Evolutionary conservation across 768 basidiomycete species (phyloP).

Genomic region (Naganishia vishniacii): DNA sequence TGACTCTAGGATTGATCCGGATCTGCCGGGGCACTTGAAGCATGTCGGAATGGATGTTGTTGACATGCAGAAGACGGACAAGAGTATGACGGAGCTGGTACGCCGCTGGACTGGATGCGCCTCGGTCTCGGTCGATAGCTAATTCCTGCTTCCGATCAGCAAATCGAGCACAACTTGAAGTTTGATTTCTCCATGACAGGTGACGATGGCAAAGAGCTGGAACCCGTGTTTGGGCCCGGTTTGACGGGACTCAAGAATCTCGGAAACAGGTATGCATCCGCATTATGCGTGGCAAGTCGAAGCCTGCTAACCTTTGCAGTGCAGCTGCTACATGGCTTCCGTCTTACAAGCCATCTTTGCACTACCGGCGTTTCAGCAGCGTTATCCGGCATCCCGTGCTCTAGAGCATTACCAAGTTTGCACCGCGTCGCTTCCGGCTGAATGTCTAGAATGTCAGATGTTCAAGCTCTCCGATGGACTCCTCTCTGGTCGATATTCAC

Average conservation of each 20-base stretch:
- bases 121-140: conserved; percentile 1
- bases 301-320: background rate
- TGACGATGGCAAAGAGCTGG: conserved; percentile 77
- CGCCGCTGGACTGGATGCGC: conserved; percentile 31
- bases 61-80: conserved; percentile 81
- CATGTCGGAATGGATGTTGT: conserved; percentile 82
- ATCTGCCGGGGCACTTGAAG: conserved; percentile 65
- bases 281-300: no score
- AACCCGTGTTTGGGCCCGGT: conserved; percentile 81
- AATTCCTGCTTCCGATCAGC: conserved; percentile 51
- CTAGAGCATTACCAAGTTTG: conserved; percentile 61
- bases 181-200: conserved; percentile 88
- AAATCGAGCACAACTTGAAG: conserved; percentile 92
- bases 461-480: conserved; percentile 86
- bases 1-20: conserved; percentile 72
- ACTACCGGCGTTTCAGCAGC: conserved; percentile 66
- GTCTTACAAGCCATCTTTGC: conserved; percentile 81
- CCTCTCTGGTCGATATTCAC: conserved; percentile 81
- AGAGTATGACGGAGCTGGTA: conserved; percentile 92
- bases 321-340: conserved; percentile 94
- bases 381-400: conserved; percentile 58
- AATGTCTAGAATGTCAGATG: conserved; percentile 93
- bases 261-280: conserved; percentile 66
- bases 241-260: conserved; percentile 85
- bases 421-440: conserved; percentile 63